Base-by-base conservation (phyloP, 345 rosid species). In the Heritiera fomes region DNA sequence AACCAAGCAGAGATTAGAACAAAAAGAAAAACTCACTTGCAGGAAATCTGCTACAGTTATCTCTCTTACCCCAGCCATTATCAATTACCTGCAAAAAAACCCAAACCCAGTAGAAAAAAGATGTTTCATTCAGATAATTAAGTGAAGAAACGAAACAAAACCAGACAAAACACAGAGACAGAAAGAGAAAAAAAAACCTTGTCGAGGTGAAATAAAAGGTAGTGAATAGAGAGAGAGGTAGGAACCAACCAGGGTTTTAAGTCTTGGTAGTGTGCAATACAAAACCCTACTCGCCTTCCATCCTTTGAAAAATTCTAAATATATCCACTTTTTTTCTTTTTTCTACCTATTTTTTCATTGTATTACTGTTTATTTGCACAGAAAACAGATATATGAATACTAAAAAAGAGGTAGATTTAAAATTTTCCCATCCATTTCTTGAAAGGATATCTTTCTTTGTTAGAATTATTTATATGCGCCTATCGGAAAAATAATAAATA, bases 1-100 rank as follows among this genome's bases (percentile, higher is more conserved):
- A 55, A 55, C 32, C 76, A 53, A 73, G 14, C 81, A 56, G 23
- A 60, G 17, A 15, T 41, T 6, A n/a, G 14, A 11, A 20, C 52
- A 53, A 4, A 46, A 73, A 59, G 17, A 63, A 70, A 81, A 70
- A 78, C 72, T 13, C 74, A 87, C 90, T 80, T 65, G 80, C 81
- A 85, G 77, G 79, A 87, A 85, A 63, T 83, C 88, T 15, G 85
- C 83, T 0, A 83, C 85, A 5, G 85, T 84, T 58, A 83, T 77
- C 56, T 83, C 88, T 40, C 71, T 62, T 63, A 83, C 53, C 38
- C 84, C 84, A 46, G 90, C 81, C 90, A 87, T 74, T 59, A 7
- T 14, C 55, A 43, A 14, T 45, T 13, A 43, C 55, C 67, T 74
- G 67, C 40, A 56, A 56, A 38, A 38, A 73, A 74, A 74, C 14